phyloP scores from a whole-genome alignment of 2,329 filamentous ascomycete genomes.

The Acrocalymma vagum region DNA sequence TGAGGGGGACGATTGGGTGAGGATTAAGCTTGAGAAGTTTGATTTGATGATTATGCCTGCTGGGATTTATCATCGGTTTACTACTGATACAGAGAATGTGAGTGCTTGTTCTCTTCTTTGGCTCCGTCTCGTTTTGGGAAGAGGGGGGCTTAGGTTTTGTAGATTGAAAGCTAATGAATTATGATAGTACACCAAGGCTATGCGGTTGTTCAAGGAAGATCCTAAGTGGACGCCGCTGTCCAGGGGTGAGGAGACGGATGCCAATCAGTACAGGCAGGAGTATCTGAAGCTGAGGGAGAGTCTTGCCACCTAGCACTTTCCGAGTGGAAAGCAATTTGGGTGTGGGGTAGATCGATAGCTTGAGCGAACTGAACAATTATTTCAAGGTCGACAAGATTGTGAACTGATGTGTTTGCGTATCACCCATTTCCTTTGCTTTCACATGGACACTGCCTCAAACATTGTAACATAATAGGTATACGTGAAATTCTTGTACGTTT shows the following conservation, averaged over 20 bases:
- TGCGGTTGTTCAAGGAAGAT: conserved; percentile 97
- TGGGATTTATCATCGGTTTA: conserved; percentile 98
- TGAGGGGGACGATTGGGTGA: conserved; percentile 85
- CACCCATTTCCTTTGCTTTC: no score
- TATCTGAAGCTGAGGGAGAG: conserved; percentile 65
- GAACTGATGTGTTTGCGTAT: no score
- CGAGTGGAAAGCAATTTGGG: no score
- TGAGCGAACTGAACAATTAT: no score
- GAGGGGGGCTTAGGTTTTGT: conserved; percentile 1
- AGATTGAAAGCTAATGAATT: conserved; percentile 21
- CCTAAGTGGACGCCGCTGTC: conserved; percentile 98
- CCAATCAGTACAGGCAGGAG: conserved; percentile 78
- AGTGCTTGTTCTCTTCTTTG: conserved; percentile 59
- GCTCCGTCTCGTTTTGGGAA: background rate
- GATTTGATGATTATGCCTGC: conserved; percentile 94
- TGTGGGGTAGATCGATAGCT: no score
- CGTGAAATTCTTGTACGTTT: no score
- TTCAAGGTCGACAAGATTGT: no score
- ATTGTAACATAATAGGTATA: no score
- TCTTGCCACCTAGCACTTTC: conserved; percentile 24
- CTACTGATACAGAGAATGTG: conserved; percentile 90
- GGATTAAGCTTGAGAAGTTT: conserved; percentile 82
- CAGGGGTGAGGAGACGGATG: conserved; percentile 77
- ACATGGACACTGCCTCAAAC: no score
- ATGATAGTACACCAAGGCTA: conserved; percentile 86